A percentile compares a stretch with the other conserved stretches of the same genome.
These are phyloP conservation scores for Aspergillus pseudonomiae DNA, from an alignment of 2,329 filamentous ascomycete species.

Conservation along the genomic window DNA sequence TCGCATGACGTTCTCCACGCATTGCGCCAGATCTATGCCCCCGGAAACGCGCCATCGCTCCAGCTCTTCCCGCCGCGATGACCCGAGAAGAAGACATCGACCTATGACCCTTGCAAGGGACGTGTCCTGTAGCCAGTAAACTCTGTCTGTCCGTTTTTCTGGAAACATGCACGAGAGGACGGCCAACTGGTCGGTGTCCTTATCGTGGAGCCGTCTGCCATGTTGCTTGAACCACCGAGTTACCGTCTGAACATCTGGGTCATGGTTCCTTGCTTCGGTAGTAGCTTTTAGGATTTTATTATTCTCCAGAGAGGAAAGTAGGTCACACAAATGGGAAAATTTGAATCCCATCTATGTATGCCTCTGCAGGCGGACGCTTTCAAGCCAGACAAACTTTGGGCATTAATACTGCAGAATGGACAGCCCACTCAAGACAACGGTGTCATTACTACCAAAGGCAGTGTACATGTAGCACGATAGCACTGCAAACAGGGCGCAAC, in stretches of 20 bases:
- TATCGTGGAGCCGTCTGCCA: conserved; percentile 58
- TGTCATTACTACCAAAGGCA: not conserved
- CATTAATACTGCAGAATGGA: not conserved
- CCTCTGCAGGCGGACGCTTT: not conserved
- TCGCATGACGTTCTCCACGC: conserved; percentile 66
- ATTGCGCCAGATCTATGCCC: conserved; percentile 70
- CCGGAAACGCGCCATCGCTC: conserved; percentile 63
- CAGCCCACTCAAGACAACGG: not conserved
- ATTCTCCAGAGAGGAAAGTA: conserved; percentile 69
- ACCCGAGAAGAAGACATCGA: conserved; percentile 66
- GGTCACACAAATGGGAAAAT: conserved; percentile 72
- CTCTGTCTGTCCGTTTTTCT: conserved; percentile 73
- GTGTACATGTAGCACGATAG: not conserved
- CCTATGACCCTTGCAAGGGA: conserved; percentile 69
- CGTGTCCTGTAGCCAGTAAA: conserved; percentile 69
- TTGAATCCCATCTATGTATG: conserved; percentile 45
- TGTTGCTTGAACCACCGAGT: conserved; percentile 71
- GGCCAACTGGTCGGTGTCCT: conserved; percentile 62
- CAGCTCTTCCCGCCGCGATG: conserved; percentile 63
- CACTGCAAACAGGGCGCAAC: not conserved
- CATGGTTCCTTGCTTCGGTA: conserved; percentile 30
- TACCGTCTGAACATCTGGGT: conserved; percentile 52
- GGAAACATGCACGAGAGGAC: conserved; percentile 77
- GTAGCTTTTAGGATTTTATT: conserved; percentile 43
- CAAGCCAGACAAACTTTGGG: not conserved